These are phyloP conservation scores for Xylaria sp. DNA, from an alignment of 2,329 filamentous ascomycete genomes.

Conservation along the genomic window DNA sequence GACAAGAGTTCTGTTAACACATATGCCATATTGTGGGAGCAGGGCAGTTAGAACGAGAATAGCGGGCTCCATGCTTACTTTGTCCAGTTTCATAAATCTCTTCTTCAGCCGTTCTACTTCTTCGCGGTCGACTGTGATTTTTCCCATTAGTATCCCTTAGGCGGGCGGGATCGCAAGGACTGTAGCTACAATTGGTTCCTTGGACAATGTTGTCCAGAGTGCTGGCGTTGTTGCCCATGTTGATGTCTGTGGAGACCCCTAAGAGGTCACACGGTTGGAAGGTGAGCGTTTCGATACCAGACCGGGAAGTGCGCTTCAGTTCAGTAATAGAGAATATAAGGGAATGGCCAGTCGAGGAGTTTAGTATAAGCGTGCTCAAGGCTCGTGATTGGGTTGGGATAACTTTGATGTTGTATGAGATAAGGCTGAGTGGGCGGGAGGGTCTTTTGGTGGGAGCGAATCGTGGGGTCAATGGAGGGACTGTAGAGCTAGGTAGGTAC, in stretches of 20 bases:
- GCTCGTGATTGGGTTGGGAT: conserved; percentile 4
- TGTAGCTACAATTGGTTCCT: conserved; percentile 84
- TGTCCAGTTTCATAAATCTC: conserved; percentile 99
- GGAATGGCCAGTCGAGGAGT: background rate
- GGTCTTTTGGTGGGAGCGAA: conserved; percentile 2
- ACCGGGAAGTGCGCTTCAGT: background rate
- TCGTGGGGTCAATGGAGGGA: conserved; percentile 19
- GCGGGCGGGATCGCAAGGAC: too few species aligned
- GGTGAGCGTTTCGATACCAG: background rate
- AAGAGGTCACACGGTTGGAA: conserved; percentile 26
- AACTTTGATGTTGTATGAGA: conserved; percentile 12
- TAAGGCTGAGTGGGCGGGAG: conserved; percentile 27
- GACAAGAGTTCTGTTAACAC: conserved; percentile 16
- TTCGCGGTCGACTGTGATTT: conserved; percentile 81
- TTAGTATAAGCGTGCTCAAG: background rate
- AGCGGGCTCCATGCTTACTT: conserved; percentile 61
- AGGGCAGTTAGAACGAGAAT: background rate
- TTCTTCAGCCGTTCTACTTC: conserved; percentile 96
- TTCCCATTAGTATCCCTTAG: conserved; percentile 11
- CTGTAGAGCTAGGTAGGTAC: too few species aligned
- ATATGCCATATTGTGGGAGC: background rate
- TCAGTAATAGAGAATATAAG: background rate
- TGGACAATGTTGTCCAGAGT: conserved; percentile 93
- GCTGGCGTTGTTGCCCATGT: conserved; percentile 73
- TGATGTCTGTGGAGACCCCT: conserved; percentile 31